These are phyloP conservation scores for Diaporthe helianthi DNA, from an alignment of 2,329 filamentous ascomycete species.

Conservation along the genomic window DNA sequence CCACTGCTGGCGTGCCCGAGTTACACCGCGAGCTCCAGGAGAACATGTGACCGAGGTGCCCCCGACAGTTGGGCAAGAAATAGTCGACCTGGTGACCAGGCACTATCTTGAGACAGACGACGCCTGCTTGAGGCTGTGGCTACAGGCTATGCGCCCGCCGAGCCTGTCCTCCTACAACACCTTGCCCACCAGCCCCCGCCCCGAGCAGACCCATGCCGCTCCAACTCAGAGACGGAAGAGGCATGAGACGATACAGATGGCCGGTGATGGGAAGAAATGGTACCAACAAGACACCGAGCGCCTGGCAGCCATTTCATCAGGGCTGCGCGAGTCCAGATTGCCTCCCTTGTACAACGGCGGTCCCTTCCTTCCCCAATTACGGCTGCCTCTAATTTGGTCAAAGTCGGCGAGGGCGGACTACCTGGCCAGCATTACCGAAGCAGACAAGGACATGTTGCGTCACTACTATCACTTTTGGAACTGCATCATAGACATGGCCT, in stretches of 20 bases:
- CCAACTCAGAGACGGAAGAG: background rate
- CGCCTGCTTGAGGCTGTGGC: conserved; percentile 34
- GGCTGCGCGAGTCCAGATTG: background rate
- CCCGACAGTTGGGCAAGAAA: conserved; percentile 31
- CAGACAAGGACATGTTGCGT: background rate
- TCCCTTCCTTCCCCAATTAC: background rate
- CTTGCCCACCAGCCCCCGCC: background rate
- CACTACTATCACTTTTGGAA: background rate
- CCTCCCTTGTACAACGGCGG: conserved; percentile 23
- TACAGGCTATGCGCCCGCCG: conserved; percentile 27
- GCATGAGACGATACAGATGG: background rate
- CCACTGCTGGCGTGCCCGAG: background rate
- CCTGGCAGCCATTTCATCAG: background rate
- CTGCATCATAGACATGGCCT: background rate
- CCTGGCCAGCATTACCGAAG: background rate
- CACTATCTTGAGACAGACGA: conserved; percentile 40
- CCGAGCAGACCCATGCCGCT: background rate
- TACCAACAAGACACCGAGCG: conserved; percentile 8
- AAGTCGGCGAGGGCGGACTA: background rate
- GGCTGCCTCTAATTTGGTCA: background rate
- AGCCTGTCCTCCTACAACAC: conserved; percentile 18
- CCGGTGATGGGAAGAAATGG: conserved; percentile 25
- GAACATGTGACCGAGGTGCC: background rate
- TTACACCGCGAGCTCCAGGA: background rate
- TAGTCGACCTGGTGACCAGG: conserved; percentile 38